A percentile compares a stretch with the other conserved stretches of the same genome.
Conservation (phyloP, 495 filamentous ascomycete species). For the Neurospora sp. region DNA sequence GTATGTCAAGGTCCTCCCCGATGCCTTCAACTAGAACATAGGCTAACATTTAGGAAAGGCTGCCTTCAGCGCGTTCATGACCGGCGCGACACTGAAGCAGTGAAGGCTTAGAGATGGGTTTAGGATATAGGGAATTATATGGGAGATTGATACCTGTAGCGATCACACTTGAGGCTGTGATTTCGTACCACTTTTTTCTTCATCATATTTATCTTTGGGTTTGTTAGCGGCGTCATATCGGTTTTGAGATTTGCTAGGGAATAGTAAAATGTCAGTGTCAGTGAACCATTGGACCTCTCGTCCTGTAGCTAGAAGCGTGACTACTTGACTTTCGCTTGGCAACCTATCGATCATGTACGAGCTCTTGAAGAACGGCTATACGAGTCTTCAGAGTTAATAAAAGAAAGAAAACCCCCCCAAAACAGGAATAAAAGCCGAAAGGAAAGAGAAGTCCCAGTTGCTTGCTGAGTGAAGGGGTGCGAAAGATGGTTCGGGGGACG, state of each 20-base stretch:
- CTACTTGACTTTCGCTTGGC: background rate
- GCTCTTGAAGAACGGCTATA: background rate
- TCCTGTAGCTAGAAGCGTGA: background rate
- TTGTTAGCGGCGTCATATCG: background rate
- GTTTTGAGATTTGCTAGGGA: background rate
- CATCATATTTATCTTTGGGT: background rate
- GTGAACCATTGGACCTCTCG: background rate
- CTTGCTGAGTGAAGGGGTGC: background rate
- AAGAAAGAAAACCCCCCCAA: too few species aligned
- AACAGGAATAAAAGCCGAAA: background rate
- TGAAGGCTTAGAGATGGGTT: background rate
- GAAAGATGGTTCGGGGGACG: background rate
- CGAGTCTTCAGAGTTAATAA: too few species aligned
- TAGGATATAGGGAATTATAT: background rate
- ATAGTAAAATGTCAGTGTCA: background rate
- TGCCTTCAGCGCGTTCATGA: slow-evolving; percentile 37
- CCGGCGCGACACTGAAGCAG: slow-evolving; percentile 19
- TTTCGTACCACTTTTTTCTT: background rate
- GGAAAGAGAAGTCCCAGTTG: background rate
- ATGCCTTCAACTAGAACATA: too few species aligned
- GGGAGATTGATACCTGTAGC: background rate
- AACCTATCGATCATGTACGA: background rate
- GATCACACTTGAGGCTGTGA: background rate
- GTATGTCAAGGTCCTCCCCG: slow-evolving; percentile 21
- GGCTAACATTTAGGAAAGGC: slow-evolving; percentile 14